Evolutionary conservation across 2,329 filamentous ascomycete genomes (phyloP).

Genomic region (Hawksworthiomyces lignivorus): DNA sequence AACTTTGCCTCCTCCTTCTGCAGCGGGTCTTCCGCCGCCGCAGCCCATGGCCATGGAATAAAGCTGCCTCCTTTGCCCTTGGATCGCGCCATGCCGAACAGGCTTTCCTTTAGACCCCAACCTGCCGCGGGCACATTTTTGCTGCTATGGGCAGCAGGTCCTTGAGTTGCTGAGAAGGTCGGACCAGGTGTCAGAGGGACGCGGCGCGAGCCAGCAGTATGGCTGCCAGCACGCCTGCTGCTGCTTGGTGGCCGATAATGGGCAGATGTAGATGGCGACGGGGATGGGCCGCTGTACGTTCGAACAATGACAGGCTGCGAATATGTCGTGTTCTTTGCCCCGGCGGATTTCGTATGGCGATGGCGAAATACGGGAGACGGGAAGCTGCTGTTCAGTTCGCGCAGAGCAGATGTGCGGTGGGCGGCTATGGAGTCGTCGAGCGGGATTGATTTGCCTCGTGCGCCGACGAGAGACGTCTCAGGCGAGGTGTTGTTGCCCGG

Average conservation of each 20-base stretch:
- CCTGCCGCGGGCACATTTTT: conserved; percentile 9
- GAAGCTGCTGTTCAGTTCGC: conserved; percentile 51
- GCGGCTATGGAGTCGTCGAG: conserved; percentile 49
- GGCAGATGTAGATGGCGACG: conserved; percentile 16
- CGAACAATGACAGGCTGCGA: conserved; percentile 59
- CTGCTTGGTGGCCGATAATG: conserved; percentile 21
- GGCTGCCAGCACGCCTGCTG: conserved; percentile 22
- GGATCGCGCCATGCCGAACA: conserved; percentile 34
- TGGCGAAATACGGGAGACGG: conserved; percentile 40
- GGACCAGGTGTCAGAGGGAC: conserved; percentile 21
- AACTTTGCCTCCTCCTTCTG: conserved; percentile 33
- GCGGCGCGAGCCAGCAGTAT: conserved; percentile 18
- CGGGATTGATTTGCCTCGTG: conserved; percentile 47
- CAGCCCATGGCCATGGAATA: conserved; percentile 22
- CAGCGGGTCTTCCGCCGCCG: conserved; percentile 14
- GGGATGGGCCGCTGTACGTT: conserved; percentile 48
- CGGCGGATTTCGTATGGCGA: conserved; percentile 48
- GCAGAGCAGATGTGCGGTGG: conserved; percentile 51
- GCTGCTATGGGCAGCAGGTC: conserved; percentile 6
- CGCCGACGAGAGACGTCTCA: conserved; percentile 42
- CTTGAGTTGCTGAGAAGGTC: conserved; percentile 8
- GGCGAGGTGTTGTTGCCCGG: conserved; percentile 33
- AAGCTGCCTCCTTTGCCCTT: conserved; percentile 31
- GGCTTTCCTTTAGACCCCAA: conserved; percentile 6
- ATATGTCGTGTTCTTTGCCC: conserved; percentile 50